phyloP scores from a whole-genome alignment of 2,329 filamentous ascomycete genomes.

The Saccharata proteae region DNA sequence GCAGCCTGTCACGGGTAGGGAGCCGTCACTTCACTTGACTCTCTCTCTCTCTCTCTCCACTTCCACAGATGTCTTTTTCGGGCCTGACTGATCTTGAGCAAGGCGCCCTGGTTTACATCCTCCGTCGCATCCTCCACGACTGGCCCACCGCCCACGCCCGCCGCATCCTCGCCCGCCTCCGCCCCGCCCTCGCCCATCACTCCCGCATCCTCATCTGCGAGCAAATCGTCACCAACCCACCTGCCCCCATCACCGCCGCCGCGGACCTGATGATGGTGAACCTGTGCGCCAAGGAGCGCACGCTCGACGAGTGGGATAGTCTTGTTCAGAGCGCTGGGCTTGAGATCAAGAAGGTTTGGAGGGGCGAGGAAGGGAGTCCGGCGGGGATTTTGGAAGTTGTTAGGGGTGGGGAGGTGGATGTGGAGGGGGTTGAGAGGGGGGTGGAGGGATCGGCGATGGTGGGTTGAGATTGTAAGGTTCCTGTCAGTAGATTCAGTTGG shows the following conservation, averaged over 20 bases:
- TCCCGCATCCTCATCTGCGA: slow-evolving; percentile 33
- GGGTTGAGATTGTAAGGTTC: too few species aligned
- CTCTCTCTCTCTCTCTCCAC: too few species aligned
- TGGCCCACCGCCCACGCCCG: slow-evolving; percentile 21
- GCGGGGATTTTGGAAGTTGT: too few species aligned
- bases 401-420: too few species aligned
- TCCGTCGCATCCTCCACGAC: slow-evolving; percentile 24
- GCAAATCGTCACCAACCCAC: slow-evolving; percentile 5
- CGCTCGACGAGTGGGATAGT: slow-evolving; percentile 2
- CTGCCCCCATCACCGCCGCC: neutral
- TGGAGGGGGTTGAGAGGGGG: too few species aligned
- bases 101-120: slow-evolving; percentile 10
- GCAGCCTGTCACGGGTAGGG: slow-evolving; percentile 19
- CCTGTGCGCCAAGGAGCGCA: slow-evolving; percentile 5
- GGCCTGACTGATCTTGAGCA: neutral
- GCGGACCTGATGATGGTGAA: slow-evolving; percentile 6
- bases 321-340: slow-evolving; percentile 2
- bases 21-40: too few species aligned
- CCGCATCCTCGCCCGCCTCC: slow-evolving; percentile 21
- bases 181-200: slow-evolving; percentile 20
- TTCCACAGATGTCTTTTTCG: too few species aligned
- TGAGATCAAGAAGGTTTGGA: slow-evolving; percentile 7
- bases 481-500: too few species aligned
- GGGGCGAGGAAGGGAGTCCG: too few species aligned
- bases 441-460: too few species aligned